These are phyloP conservation scores for Suhomyces sp. DNA, from an alignment of 805 yeast species.

Conservation along the genomic window DNA sequence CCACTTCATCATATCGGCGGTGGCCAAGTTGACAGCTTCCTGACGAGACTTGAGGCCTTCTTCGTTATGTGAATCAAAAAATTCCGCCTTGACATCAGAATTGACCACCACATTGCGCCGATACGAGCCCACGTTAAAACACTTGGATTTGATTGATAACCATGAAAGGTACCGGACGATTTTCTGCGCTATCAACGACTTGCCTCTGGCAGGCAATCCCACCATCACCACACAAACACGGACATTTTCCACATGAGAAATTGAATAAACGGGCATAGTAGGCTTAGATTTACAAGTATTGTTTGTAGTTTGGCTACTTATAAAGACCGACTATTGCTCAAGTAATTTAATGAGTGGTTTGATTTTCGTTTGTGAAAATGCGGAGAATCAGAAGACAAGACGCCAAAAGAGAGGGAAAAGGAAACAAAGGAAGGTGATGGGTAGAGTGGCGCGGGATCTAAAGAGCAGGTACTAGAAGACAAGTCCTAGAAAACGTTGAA, in stretches of 20 bases:
- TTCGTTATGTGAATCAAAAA: slow-evolving; percentile 65
- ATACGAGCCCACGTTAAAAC: slow-evolving; percentile 87
- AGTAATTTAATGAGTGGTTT: neutral
- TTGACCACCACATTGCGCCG: slow-evolving; percentile 55
- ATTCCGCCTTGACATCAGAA: slow-evolving; percentile 68
- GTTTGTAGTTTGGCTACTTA: no score
- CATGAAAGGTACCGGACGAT: slow-evolving; percentile 89
- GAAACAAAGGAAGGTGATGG: no score
- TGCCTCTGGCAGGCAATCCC: slow-evolving; percentile 89
- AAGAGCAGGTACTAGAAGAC: no score
- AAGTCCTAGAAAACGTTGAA: no score
- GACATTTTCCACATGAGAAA: slow-evolving; percentile 63
- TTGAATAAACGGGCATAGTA: slow-evolving; percentile 54
- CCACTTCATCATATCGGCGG: slow-evolving; percentile 83
- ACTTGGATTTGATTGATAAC: slow-evolving; percentile 82
- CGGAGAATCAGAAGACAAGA: neutral
- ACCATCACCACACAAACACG: slow-evolving; percentile 87
- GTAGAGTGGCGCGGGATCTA: no score
- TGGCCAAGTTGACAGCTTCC: slow-evolving; percentile 69
- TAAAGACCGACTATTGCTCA: neutral
- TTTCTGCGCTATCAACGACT: slow-evolving; percentile 90
- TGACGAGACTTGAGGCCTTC: slow-evolving; percentile 63
- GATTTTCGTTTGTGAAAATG: neutral
- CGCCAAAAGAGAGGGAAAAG: neutral
- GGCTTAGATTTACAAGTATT: no score